Percentiles rank a stretch among this genome's conserved stretches.
phyloP scores from a whole-genome alignment of 352 stramenopile species.

The Thraustochytrium sp. region DNA sequence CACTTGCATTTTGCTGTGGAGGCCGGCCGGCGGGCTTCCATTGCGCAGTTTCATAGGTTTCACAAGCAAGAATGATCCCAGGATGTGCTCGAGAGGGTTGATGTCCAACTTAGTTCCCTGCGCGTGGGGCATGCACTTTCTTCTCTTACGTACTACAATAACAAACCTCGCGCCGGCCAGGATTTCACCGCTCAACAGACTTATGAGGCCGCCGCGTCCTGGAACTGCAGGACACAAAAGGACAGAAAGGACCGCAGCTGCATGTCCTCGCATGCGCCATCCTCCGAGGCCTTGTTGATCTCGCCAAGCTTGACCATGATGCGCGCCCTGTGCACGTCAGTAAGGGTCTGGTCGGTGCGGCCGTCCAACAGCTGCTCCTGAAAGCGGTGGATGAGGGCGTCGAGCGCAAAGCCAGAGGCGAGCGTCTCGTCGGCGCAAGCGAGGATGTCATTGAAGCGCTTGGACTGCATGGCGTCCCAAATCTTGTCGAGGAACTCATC shows the following conservation, averaged over 20 bases:
- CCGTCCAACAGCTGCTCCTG: conserved; percentile 13
- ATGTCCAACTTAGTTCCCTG: no score
- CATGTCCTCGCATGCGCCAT: conserved; percentile 21
- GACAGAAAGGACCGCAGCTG: conserved; percentile 2
- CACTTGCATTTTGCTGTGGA: no score
- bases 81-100: no score
- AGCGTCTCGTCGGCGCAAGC: conserved; percentile 19
- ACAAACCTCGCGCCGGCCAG: no score
- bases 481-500: conserved; percentile 14
- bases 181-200: no score
- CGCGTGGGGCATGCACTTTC: no score
- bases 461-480: background rate
- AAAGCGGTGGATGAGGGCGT: background rate
- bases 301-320: conserved; percentile 10
- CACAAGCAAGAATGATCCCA: no score
- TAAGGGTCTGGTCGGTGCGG: background rate
- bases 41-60: no score
- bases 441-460: background rate
- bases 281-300: background rate
- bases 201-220: no score
- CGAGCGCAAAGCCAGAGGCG: conserved; percentile 11
- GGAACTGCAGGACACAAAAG: conserved; percentile 10
- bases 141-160: no score
- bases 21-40: no score
- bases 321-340: background rate